phyloP scores from a whole-genome alignment of 2,329 filamentous ascomycete species.

The Neodidymelliopsis sp. region DNA sequence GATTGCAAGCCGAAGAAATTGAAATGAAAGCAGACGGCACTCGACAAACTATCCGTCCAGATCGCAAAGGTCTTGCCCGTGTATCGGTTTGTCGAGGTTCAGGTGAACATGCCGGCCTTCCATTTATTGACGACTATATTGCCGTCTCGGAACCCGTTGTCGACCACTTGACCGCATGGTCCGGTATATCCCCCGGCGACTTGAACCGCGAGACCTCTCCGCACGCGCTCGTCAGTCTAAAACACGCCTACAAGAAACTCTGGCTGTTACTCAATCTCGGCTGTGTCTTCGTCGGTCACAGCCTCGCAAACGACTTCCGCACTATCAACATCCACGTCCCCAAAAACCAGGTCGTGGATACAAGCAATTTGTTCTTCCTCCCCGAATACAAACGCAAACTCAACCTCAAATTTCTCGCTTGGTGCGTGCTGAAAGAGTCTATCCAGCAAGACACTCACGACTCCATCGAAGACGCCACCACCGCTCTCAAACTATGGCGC shows the following conservation, averaged over 20 bases:
- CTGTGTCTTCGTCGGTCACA: conserved; percentile 92
- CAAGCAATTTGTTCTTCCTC: conserved; percentile 89
- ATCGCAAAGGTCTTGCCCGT: conserved; percentile 88
- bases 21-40: conserved; percentile 95
- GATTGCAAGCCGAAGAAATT: conserved; percentile 90
- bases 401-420: conserved; percentile 88
- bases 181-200: conserved; percentile 86
- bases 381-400: conserved; percentile 83
- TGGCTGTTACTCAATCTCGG: conserved; percentile 96
- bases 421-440: conserved; percentile 85
- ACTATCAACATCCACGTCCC: conserved; percentile 98
- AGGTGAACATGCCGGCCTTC: conserved; percentile 78
- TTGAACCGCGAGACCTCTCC: conserved; percentile 78
- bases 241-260: conserved; percentile 95
- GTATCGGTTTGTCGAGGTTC: conserved; percentile 87
- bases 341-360: conserved; percentile 89
- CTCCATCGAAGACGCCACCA: conserved; percentile 92
- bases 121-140: conserved; percentile 98
- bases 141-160: conserved; percentile 88
- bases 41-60: conserved; percentile 88
- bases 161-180: conserved; percentile 94
- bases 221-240: conserved; percentile 86
- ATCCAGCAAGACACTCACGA: conserved; percentile 95
- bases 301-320: conserved; percentile 92
- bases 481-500: conserved; percentile 85